phyloP scores from a whole-genome alignment of 202 grass and related monocot genomes.

The Saccharum hybrid region DNA sequence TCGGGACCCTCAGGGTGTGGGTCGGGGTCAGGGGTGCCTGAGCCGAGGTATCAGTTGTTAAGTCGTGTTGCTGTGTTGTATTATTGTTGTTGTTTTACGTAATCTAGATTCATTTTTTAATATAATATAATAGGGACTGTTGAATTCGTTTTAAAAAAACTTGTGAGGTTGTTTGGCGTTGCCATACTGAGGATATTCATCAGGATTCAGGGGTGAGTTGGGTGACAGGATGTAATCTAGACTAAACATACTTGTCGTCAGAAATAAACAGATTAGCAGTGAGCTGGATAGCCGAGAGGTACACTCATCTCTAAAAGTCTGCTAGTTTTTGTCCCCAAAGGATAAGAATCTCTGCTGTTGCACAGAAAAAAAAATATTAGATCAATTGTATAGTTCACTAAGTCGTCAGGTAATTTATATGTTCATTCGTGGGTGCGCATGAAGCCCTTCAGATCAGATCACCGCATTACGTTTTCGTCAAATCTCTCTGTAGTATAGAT shows the following conservation, averaged over 20 bases:
- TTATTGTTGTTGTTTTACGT: too few species aligned
- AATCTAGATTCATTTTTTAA: too few species aligned
- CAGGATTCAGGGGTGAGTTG: neutral
- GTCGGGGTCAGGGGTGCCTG: too few species aligned
- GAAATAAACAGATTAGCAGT: neutral
- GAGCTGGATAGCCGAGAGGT: neutral
- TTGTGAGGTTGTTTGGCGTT: too few species aligned
- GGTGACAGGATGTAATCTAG: neutral
- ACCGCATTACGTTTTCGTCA: neutral
- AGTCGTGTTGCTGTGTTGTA: too few species aligned
- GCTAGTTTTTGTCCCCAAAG: neutral
- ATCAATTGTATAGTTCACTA: neutral
- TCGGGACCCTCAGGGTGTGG: too few species aligned
- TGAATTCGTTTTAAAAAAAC: too few species aligned
- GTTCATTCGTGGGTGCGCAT: neutral
- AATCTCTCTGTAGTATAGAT: slow-evolving; percentile 17
- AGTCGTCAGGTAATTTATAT: neutral
- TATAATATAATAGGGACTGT: too few species aligned
- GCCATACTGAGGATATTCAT: too few species aligned
- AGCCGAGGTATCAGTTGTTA: too few species aligned
- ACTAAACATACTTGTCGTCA: neutral
- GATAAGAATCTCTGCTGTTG: neutral
- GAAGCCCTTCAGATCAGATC: slow-evolving; percentile 31
- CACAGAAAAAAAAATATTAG: neutral
- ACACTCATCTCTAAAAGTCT: neutral